A percentile compares a stretch with the other conserved stretches of the same genome.
phyloP scores from a whole-genome alignment of 1,284 basidiomycete species.

The Ganoderma boninense region DNA sequence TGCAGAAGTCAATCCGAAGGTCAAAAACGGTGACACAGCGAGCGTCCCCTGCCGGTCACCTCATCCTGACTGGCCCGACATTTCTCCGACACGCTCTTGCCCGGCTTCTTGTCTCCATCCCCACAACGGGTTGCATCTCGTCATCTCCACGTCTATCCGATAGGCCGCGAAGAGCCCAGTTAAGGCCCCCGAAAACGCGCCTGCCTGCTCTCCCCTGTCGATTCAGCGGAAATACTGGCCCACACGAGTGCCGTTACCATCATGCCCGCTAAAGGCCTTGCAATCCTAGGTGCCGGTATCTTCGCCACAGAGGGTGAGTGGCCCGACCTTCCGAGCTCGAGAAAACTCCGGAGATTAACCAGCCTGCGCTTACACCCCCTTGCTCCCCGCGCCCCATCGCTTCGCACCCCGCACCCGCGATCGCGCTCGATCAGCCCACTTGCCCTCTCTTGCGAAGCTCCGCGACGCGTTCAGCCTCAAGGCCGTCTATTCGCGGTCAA shows the following conservation, averaged over 20 bases:
- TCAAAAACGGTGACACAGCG: conserved; percentile 11
- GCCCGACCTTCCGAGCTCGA: conserved; percentile 22
- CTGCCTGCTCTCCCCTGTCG: not conserved
- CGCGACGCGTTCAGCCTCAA: conserved; percentile 57
- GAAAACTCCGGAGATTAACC: conserved; percentile 46
- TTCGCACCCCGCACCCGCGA: not conserved
- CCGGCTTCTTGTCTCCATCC: conserved; percentile 9
- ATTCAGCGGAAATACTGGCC: conserved; percentile 19
- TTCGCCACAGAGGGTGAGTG: conserved; percentile 74
- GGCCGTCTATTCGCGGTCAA: conserved; percentile 84
- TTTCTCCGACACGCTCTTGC: conserved; percentile 23
- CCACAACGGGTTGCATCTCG: conserved; percentile 7
- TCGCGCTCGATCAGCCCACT: conserved; percentile 59
- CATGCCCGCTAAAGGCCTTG: conserved; percentile 49
- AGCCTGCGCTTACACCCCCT: not conserved
- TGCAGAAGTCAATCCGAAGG: not conserved
- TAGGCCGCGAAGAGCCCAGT: conserved; percentile 10
- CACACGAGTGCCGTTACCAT: conserved; percentile 6
- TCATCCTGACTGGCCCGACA: conserved; percentile 22
- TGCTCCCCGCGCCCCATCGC: not conserved
- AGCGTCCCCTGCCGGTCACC: conserved; percentile 18
- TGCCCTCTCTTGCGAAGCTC: conserved; percentile 72
- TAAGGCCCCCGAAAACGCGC: not conserved
- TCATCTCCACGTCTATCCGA: conserved; percentile 20
- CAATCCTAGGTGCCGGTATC: conserved; percentile 77